Base-by-base conservation (phyloP, 2,329 filamentous ascomycete species). In the Aspergillus sp. region DNA sequence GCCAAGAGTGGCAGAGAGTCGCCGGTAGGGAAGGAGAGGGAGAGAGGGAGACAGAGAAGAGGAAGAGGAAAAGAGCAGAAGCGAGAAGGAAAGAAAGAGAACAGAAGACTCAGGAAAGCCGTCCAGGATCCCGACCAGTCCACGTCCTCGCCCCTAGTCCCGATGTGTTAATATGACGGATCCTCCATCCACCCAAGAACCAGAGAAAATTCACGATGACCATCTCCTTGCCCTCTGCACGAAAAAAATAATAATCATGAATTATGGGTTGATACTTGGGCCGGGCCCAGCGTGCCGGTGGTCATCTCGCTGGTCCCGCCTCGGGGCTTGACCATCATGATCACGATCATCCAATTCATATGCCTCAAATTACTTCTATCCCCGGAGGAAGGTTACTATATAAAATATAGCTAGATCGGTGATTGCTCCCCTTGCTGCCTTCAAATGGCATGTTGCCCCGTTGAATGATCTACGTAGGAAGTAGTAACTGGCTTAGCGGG, bases 141-240 rank as follows among this genome's bases (percentile, higher is more conserved):
- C 66, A 69, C 65, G 65, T 67, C 68, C 65, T 66, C 65, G 69
- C 70, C 71, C 73, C 73, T 75, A 75, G 73, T 75, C 73, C 73
- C 69, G 66, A 75, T 74, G 67, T 69, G 72, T 75, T 72, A 73
- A 74, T 74, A 75, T 75, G 73, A 75, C 73, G 72, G 72, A 74
- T 74, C 71, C 71, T 69, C 67, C 71, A 69, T 65, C 68, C 70
- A 68, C 66, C 66, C 64, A 69, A 58, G 67, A 64, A 66, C 62
- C 61, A 64, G 57, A 67, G 62, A 61, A 63, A 62, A 63, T 61
- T 45, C 46, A 22, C 39, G 45, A 51, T 56, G 46, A 55, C 42
- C 31, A 14, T 57, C 49, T 55, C 51, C 51, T 52, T 54, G 45
- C 59, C 36, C 45, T 56, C 20, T 29, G 52, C 36, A 47, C 49